Evolutionary conservation across 345 rosid species (phyloP), one percentile per base, ranked within the genome.

Genomic region (Populus ilicifolia): DNA sequence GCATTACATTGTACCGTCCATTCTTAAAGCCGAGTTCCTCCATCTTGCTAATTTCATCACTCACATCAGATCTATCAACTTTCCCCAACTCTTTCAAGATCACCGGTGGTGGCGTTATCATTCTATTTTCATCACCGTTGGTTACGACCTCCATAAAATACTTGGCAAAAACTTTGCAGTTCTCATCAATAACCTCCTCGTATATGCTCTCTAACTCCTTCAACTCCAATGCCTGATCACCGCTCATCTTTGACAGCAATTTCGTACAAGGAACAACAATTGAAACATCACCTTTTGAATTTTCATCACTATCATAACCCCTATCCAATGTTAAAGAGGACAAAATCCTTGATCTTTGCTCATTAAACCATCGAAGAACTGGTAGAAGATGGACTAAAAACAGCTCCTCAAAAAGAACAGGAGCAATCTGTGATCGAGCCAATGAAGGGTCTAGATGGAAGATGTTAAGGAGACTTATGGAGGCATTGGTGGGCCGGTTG

Each of bases 1-100:
- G 74, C 73, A 81, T 87, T 89, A 90, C 92, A 83, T 89, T 89
- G 75, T 89, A 85, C 83, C 90, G 87, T 69, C 89, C 88, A 67
- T 85, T 80, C 76, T 81, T 46, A 56, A 79, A 33, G 61, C 75
- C 81, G 23, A 78, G 54, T 59, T 77, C 86, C 69, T 76, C 56
- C 10, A 69, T 46, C 73, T 86, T 71, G 78, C 84, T 72, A 75
- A 69, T 80, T 73, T 21, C 82, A 41, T 77, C 75, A 25, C 36
- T 30, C 27, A 16, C 75, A 43, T 80, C 77, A 43, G 65, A 29
- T 61, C 39, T 41, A 2, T 75, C 81, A 27, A 17, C 64, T 25
- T 77, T 78, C 12, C 72, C 72, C 12, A 59, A 54, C 78, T 67
- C 74, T 21, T 74, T 83, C 64, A 86, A 52, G 29, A 86, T 79